Conservation (phyloP, 352 stramenopile genomes). For the Vaucheria bursata region DNA sequence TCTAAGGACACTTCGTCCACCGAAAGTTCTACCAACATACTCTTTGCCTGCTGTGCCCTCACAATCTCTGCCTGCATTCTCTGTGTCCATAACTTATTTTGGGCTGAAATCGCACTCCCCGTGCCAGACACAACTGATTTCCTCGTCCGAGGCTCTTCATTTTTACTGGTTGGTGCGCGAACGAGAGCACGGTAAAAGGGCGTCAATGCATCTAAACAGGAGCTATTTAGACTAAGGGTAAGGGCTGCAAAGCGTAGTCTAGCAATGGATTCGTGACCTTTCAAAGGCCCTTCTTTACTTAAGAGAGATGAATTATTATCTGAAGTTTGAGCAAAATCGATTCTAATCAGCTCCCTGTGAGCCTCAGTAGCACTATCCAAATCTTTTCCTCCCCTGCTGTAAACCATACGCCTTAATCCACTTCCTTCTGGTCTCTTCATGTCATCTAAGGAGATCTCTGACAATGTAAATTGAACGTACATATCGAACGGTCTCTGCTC, state of each 20-base stretch:
- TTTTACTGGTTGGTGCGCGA: background rate
- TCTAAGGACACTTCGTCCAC: slow-evolving; percentile 2
- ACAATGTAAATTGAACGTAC: background rate
- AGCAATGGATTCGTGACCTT: background rate
- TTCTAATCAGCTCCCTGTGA: no score
- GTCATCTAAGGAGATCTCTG: background rate
- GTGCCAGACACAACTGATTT: background rate
- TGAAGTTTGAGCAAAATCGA: background rate
- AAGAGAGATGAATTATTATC: no score
- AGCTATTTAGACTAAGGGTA: background rate
- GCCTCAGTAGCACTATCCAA: no score
- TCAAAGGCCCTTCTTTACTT: background rate
- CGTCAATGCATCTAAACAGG: background rate
- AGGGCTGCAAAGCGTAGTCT: background rate
- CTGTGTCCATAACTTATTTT: background rate
- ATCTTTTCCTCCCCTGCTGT: no score
- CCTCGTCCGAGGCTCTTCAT: background rate
- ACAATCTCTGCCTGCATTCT: background rate
- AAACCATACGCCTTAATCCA: slow-evolving; percentile 4
- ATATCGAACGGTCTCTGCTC: background rate
- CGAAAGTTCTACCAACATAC: slow-evolving; percentile 1
- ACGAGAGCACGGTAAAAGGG: background rate
- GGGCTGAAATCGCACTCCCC: background rate
- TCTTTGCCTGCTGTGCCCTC: background rate
- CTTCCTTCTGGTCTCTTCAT: background rate